phyloP scores from a whole-genome alignment of 176 grass and related monocot species.

The Eleusine coracana region DNA sequence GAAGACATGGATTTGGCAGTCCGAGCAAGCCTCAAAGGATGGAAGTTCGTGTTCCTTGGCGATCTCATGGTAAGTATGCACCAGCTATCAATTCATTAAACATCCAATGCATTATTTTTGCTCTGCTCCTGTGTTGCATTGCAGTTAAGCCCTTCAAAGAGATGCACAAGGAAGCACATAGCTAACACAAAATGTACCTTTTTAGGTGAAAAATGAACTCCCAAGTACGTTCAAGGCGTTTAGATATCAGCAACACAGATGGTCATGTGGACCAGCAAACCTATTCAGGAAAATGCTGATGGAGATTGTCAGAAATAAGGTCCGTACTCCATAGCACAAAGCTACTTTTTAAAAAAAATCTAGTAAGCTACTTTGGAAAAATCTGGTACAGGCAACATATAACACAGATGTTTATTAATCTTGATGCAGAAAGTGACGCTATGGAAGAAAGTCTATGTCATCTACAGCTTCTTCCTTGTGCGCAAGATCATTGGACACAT shows the following conservation, averaged over 20 bases:
- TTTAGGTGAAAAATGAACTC: conserved; percentile 82
- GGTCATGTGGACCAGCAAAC: conserved; percentile 80
- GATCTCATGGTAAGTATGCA: conserved; percentile 60
- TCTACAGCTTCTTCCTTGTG: conserved; percentile 85
- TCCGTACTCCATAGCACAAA: conserved; percentile 31
- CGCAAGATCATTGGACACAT: conserved; percentile 79
- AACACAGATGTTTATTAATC: conserved; percentile 33
- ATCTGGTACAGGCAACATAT: neutral
- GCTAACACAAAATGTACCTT: neutral
- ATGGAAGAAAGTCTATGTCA: conserved; percentile 77
- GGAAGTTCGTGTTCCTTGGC: conserved; percentile 74
- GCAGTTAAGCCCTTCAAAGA: neutral
- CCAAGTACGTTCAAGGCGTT: conserved; percentile 80
- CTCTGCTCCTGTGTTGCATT: neutral
- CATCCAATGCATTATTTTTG: neutral
- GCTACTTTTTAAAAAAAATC: no score
- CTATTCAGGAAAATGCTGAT: conserved; percentile 80
- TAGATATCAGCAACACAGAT: conserved; percentile 81
- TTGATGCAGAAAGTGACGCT: conserved; percentile 71
- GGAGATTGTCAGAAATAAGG: conserved; percentile 82
- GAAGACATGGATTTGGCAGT: conserved; percentile 92
- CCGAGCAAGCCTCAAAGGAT: conserved; percentile 71
- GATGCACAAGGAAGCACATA: neutral
- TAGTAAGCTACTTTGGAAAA: neutral
- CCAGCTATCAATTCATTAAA: neutral